phyloP scores from a whole-genome alignment of 2,329 filamentous ascomycete species.

The Tolypocladium guangdongense region DNA sequence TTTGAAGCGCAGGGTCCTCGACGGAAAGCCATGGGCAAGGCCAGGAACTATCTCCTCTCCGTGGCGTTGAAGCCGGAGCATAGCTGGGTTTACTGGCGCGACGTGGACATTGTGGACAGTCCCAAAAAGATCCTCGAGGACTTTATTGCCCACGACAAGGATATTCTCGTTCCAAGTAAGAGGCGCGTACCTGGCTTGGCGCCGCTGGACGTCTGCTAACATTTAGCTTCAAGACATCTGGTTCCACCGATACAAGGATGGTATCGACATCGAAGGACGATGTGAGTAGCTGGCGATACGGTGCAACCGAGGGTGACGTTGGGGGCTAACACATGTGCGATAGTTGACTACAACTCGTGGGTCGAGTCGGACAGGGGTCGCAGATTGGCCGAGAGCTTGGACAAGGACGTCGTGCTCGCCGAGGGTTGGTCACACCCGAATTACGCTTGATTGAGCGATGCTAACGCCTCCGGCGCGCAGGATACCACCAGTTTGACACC shows the following conservation, averaged over 20 bases:
- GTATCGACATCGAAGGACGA: slow-evolving; percentile 82
- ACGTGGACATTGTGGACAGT: slow-evolving; percentile 92
- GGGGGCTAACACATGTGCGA: slow-evolving; percentile 5
- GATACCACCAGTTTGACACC: slow-evolving; percentile 89
- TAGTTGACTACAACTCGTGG: slow-evolving; percentile 99
- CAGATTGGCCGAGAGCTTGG: slow-evolving; percentile 59
- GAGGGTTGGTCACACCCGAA: slow-evolving; percentile 51
- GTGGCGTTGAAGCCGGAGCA: slow-evolving; percentile 84
- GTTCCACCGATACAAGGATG: slow-evolving; percentile 83
- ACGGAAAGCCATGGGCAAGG: slow-evolving; percentile 79
- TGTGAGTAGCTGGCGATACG: slow-evolving; percentile 48
- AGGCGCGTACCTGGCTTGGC: slow-evolving; percentile 6
- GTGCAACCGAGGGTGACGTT: background rate
- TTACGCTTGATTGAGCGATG: background rate
- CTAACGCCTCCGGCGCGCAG: slow-evolving; percentile 29
- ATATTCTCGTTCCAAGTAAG: slow-evolving; percentile 91
- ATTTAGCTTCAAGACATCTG: slow-evolving; percentile 60
- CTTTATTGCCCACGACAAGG: slow-evolving; percentile 85
- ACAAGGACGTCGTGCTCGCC: slow-evolving; percentile 74
- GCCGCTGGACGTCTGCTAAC: slow-evolving; percentile 11
- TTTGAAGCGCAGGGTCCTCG: slow-evolving; percentile 83
- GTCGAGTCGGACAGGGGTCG: slow-evolving; percentile 80
- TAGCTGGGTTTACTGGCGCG: slow-evolving; percentile 97
- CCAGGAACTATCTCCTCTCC: slow-evolving; percentile 82
- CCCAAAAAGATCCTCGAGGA: slow-evolving; percentile 84